These are phyloP conservation scores for Phytophthora constricta DNA, from an alignment of 352 stramenopile species.

Conservation along the genomic window DNA sequence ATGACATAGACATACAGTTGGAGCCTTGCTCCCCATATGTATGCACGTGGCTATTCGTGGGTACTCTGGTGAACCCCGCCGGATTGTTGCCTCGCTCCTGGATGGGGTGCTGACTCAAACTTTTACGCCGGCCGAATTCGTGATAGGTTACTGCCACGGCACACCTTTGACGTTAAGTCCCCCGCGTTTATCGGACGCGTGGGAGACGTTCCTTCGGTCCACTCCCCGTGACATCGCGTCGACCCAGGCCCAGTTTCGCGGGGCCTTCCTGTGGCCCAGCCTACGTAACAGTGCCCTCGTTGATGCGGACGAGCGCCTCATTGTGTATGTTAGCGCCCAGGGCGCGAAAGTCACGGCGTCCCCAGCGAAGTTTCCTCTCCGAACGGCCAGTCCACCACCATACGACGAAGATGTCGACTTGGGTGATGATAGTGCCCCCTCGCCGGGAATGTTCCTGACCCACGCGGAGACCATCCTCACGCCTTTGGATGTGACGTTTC, in stretches of 20 bases:
- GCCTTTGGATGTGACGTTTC: not conserved
- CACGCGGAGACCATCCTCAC: not conserved
- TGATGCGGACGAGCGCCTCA: not conserved
- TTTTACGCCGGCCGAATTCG: conserved; percentile 4
- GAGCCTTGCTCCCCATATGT: not conserved
- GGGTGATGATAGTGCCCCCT: not conserved
- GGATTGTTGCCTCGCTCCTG: not conserved
- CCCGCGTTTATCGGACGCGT: not conserved
- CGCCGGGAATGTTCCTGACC: too few relatives aligned
- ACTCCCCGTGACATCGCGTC: not conserved
- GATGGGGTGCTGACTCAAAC: conserved; percentile 2
- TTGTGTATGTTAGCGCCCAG: not conserved
- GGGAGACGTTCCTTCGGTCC: not conserved
- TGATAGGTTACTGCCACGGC: not conserved
- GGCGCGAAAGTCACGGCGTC: not conserved
- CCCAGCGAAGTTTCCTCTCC: not conserved
- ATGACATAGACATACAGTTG: conserved; percentile 2
- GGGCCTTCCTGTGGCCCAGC: not conserved
- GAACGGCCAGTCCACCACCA: too few relatives aligned
- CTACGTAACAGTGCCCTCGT: not conserved
- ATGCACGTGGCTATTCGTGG: conserved; percentile 2
- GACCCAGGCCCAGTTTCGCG: not conserved
- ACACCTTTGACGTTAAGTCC: not conserved
- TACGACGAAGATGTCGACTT: too few relatives aligned
- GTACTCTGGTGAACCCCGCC: not conserved